Percentiles rank a stretch among this genome's conserved stretches.
Evolutionary conservation across 2,329 filamentous ascomycete genomes (phyloP).

Genomic region (Ceratocystis eucalypticola): DNA sequence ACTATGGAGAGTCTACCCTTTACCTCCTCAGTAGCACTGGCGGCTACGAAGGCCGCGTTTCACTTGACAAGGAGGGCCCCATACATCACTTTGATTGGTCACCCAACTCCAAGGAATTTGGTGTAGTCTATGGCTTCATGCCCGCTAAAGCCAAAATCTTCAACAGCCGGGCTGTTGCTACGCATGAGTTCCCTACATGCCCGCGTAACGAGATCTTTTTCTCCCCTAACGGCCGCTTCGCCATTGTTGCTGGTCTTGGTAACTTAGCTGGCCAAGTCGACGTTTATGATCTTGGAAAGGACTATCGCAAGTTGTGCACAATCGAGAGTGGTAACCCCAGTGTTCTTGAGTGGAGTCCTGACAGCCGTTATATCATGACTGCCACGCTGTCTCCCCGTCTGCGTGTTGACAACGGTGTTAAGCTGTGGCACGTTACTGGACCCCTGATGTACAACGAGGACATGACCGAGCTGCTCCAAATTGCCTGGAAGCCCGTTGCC

Average conservation of each 20-base stretch:
- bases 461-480: slow-evolving; percentile 86
- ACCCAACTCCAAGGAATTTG: slow-evolving; percentile 93
- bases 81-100: slow-evolving; percentile 99
- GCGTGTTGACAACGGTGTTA: slow-evolving; percentile 90
- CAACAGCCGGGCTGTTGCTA: slow-evolving; percentile 70
- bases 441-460: slow-evolving; percentile 90
- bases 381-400: slow-evolving; percentile 94
- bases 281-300: slow-evolving; percentile 82
- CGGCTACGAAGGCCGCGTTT: slow-evolving; percentile 80
- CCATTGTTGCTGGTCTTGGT: slow-evolving; percentile 88
- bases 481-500: slow-evolving; percentile 69
- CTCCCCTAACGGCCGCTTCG: slow-evolving; percentile 84
- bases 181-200: slow-evolving; percentile 71
- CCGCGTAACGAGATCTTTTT: slow-evolving; percentile 93
- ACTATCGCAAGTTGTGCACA: slow-evolving; percentile 81
- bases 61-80: slow-evolving; percentile 89
- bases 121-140: slow-evolving; percentile 96
- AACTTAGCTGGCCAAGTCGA: slow-evolving; percentile 97
- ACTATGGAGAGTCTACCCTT: slow-evolving; percentile 95
- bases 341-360: slow-evolving; percentile 93
- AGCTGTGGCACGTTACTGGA: slow-evolving; percentile 85
- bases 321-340: slow-evolving; percentile 94
- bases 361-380: slow-evolving; percentile 89
- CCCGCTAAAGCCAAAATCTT: slow-evolving; percentile 98
- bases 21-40: slow-evolving; percentile 89